Evolutionary conservation across 2,329 filamentous ascomycete genomes (phyloP), one percentile per base, ranked within the genome.

Genomic region (Diaporthe amygdali): DNA sequence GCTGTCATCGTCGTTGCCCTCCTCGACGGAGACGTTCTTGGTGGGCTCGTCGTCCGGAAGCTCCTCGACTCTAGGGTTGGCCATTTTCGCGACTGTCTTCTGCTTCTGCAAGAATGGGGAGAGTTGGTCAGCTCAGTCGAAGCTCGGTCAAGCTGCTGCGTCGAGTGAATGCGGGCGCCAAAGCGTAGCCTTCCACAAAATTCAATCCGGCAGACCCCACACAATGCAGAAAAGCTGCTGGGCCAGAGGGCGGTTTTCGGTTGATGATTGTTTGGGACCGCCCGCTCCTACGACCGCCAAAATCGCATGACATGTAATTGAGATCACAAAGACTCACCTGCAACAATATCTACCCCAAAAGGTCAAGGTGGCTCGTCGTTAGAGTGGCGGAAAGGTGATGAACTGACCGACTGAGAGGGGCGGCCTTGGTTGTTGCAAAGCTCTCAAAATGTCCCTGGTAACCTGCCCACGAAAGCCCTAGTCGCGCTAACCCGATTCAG

Each of bases 41-140:
- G 94, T 91, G 82, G 91, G 89, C 87, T 94, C 92, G 81, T 95
- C 95, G 82, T 98, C 96, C 79, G 94, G 93, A 80, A 99, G 91
- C 88, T 99, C 96, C 90, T 99, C 96, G 86, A 98, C 92, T 86
- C 96, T 93, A 84, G 96, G 94, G 89, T 98, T 97, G 84, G 96
- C 93, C 96, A 99, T 99, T 84, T 85, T 94, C 49, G 55, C 68
- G 64, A 54, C 39, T 68, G 54, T 59, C 15, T 68, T 68, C 32
- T 56, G 49, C 61, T 37, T 66, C 49, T 72, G 56, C 41, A 12
- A 41, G 25, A 39, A 34, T 77, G 77, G 68, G 73, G 72, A 75
- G 76, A 74, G 74, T 74, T 76, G 71, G 75, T 77, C 71, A 78
- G 78, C 74, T 73, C 41, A 39, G 70, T 64, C 44, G 49, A 49